A percentile compares a stretch with the other conserved stretches of the same genome.
phyloP scores from a whole-genome alignment of 1,139 yeast species.

The Blastobotrys petasosporus region DNA sequence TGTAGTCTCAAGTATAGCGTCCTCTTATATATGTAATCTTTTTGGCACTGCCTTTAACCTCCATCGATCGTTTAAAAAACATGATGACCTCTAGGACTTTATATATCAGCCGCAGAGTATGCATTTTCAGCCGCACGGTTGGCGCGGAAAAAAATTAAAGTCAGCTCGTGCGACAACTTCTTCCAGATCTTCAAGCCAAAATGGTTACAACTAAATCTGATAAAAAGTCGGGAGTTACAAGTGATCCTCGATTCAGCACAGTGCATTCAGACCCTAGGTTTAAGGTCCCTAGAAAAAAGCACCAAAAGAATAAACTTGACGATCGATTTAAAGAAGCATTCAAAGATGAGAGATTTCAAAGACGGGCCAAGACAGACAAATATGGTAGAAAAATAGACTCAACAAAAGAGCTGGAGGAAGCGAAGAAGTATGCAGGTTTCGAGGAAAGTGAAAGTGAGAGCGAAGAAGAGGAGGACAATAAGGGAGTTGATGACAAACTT shows the following conservation, averaged over 20 bases:
- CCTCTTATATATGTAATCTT: no score
- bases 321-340: slow-evolving; percentile 65
- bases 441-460: slow-evolving; percentile 21
- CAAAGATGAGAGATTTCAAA: slow-evolving; percentile 58
- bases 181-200: no score
- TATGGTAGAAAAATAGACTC: slow-evolving; percentile 70
- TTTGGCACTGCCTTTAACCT: no score
- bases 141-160: background rate
- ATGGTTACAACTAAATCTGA: background rate
- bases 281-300: slow-evolving; percentile 62
- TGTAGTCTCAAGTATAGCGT: no score
- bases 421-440: slow-evolving; percentile 58
- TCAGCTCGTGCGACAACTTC: no score
- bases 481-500: slow-evolving; percentile 25
- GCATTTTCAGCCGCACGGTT: background rate
- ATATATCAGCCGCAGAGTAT: no score
- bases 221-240: slow-evolving; percentile 38
- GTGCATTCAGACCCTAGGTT: slow-evolving; percentile 89
- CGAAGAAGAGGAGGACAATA: slow-evolving; percentile 28
- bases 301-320: slow-evolving; percentile 74
- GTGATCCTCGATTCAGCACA: slow-evolving; percentile 70
- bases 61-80: no score
- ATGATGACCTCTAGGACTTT: no score
- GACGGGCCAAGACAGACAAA: slow-evolving; percentile 65
- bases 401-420: slow-evolving; percentile 41